phyloP scores from a whole-genome alignment of 2,329 filamentous ascomycete genomes.

The Penicillium capsulatum region DNA sequence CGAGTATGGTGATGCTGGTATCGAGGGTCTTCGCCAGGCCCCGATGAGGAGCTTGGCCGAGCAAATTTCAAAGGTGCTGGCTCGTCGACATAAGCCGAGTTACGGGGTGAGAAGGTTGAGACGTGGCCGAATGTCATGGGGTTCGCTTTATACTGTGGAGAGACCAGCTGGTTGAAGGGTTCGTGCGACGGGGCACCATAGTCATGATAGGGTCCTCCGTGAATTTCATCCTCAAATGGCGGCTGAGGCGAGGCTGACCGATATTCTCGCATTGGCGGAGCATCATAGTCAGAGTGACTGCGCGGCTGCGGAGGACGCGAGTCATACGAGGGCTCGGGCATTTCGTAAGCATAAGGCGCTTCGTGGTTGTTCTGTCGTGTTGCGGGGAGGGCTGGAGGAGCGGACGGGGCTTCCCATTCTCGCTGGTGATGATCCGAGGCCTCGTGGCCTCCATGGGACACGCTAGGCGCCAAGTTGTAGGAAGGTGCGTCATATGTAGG shows the following conservation, averaged over 20 bases:
- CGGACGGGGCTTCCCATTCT: constrained; percentile 21
- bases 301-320: constrained; percentile 21
- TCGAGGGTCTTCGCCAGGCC: constrained; percentile 18
- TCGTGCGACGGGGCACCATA: constrained; percentile 11
- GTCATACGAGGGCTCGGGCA: constrained; percentile 19
- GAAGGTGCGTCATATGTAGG: constrained; percentile 47
- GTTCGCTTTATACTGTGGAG: constrained; percentile 24
- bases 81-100: constrained; percentile 16
- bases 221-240: constrained; percentile 12
- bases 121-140: constrained; percentile 18
- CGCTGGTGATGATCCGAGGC: constrained; percentile 29
- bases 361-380: constrained; percentile 23
- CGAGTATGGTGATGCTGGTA: constrained; percentile 26
- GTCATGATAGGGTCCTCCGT: constrained; percentile 4
- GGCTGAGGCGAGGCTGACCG: constrained; percentile 20
- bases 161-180: constrained; percentile 18
- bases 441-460: constrained; percentile 24
- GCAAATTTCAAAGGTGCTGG: constrained; percentile 18
- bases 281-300: constrained; percentile 26
- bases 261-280: constrained; percentile 22
- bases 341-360: constrained; percentile 19
- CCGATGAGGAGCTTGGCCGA: constrained; percentile 13
- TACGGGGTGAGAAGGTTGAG: constrained; percentile 18
- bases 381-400: constrained; percentile 16
- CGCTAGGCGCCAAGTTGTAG: constrained; percentile 22